These are phyloP conservation scores for Suillus subalutaceus DNA, from an alignment of 768 basidiomycete species.

Conservation along the genomic window DNA sequence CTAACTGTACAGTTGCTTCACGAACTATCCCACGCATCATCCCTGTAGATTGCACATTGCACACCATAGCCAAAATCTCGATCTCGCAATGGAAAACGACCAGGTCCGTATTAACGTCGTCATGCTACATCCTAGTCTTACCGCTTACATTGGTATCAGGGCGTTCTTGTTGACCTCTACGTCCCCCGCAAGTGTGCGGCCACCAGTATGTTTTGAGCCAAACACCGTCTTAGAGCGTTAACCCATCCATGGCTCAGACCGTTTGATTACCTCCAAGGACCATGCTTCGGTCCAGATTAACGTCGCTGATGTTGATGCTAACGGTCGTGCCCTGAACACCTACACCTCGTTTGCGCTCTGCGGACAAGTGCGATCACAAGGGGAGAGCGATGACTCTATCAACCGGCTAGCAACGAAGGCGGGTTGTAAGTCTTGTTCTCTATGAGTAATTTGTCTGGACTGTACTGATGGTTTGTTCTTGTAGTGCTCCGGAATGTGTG, in stretches of 20 bases:
- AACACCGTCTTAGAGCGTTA: conserved; percentile 4
- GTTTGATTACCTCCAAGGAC: conserved; percentile 98
- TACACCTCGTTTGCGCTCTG: conserved; percentile 93
- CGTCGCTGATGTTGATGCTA: conserved; percentile 91
- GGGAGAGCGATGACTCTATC: conserved; percentile 94
- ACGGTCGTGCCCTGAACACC: conserved; percentile 76
- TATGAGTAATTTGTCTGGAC: neutral
- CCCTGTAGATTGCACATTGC: neutral
- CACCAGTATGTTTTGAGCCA: conserved; percentile 69
- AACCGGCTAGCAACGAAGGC: conserved; percentile 96
- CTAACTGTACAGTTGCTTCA: conserved; percentile 34
- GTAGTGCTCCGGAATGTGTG: conserved; percentile 95
- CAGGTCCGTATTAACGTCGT: conserved; percentile 52
- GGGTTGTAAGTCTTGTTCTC: conserved; percentile 70
- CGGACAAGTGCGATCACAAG: conserved; percentile 91
- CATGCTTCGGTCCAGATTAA: conserved; percentile 98
- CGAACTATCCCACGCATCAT: conserved; percentile 32
- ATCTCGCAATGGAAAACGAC: conserved; percentile 84
- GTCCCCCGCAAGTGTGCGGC: conserved; percentile 99
- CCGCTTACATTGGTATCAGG: conserved; percentile 47
- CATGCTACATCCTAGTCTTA: neutral
- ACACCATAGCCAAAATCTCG: conserved; percentile 11
- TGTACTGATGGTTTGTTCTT: conserved; percentile 14
- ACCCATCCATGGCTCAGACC: conserved; percentile 57
- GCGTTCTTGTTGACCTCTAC: conserved; percentile 99